Conservation (phyloP, 1,284 basidiomycete species). For the Porodaedalea pini region DNA sequence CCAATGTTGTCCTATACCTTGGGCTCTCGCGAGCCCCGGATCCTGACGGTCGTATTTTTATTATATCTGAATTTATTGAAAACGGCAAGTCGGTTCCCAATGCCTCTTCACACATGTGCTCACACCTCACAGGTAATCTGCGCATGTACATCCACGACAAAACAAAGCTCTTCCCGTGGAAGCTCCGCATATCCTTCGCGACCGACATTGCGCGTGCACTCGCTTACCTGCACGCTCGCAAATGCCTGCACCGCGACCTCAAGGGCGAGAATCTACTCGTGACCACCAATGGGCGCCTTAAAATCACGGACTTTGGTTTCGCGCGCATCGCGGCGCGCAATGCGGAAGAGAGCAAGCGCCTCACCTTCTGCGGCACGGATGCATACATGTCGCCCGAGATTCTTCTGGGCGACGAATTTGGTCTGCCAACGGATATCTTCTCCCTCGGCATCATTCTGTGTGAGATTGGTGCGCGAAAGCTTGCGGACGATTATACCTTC, state of each 20-base stretch:
- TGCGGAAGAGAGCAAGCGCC: conserved; percentile 84
- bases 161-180: conserved; percentile 81
- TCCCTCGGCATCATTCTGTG: conserved; percentile 94
- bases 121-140: conserved; percentile 57
- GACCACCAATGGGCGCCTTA: conserved; percentile 89
- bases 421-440: conserved; percentile 91
- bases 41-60: conserved; percentile 81
- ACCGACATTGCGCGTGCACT: conserved; percentile 91
- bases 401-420: conserved; percentile 85
- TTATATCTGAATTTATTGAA: conserved; percentile 87
- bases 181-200: conserved; percentile 88
- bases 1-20: conserved; percentile 92
- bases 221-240: conserved; percentile 95
- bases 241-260: conserved; percentile 84
- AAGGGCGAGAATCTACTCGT: conserved; percentile 98
- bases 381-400: conserved; percentile 96
- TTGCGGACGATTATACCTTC: conserved; percentile 82
- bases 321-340: conserved; percentile 90
- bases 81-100: conserved; percentile 44
- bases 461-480: conserved; percentile 82
- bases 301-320: conserved; percentile 96
- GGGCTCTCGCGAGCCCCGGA: conserved; percentile 86
- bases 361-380: conserved; percentile 96
- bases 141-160: conserved; percentile 84
- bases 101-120: conserved; percentile 23